Conservation (phyloP, 805 yeast species). For the Starmerella apicola region DNA sequence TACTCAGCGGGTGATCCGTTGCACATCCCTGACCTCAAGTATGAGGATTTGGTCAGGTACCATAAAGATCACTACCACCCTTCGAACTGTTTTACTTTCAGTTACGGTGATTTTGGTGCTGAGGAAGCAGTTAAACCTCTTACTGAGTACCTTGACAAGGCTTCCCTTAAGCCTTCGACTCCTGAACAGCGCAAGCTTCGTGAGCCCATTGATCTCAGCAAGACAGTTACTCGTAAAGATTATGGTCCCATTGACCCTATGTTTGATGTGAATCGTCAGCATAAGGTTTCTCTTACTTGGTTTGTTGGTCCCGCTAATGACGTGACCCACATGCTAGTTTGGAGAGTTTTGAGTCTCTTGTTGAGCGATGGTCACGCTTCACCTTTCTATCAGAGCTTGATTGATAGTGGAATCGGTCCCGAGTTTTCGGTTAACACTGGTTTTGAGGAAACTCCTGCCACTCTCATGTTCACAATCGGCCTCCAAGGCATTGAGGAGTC, state of each 20-base stretch:
- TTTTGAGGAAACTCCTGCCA: constrained; percentile 65
- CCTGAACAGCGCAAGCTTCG: constrained; percentile 10
- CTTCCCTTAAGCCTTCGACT: constrained; percentile 1
- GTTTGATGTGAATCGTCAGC: constrained; percentile 52
- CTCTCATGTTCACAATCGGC: constrained; percentile 72
- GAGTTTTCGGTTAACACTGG: constrained; percentile 86
- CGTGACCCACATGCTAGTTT: constrained; percentile 54
- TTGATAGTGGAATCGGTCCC: constrained; percentile 73
- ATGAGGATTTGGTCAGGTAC: constrained; percentile 66
- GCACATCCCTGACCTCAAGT: constrained; percentile 57
- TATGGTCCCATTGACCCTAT: constrained; percentile 78
- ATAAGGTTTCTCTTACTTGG: constrained; percentile 82
- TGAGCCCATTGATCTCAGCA: constrained; percentile 37
- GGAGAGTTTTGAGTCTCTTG: constrained; percentile 58
- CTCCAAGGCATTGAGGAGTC: constrained; percentile 55
- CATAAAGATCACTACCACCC: constrained; percentile 77
- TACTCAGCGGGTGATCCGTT: constrained; percentile 93
- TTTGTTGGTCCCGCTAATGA: constrained; percentile 60
- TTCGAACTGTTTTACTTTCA: constrained; percentile 71
- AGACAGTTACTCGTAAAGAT: constrained; percentile 29
- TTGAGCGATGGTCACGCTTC: constrained; percentile 87
- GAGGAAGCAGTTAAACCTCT: constrained; percentile 19
- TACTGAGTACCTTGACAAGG: constrained; percentile 15
- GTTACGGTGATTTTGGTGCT: constrained; percentile 59
- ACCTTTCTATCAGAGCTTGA: constrained; percentile 71